These are phyloP conservation scores for Naganishia cerealis DNA, from an alignment of 1,284 basidiomycete genomes.

Conservation along the genomic window DNA sequence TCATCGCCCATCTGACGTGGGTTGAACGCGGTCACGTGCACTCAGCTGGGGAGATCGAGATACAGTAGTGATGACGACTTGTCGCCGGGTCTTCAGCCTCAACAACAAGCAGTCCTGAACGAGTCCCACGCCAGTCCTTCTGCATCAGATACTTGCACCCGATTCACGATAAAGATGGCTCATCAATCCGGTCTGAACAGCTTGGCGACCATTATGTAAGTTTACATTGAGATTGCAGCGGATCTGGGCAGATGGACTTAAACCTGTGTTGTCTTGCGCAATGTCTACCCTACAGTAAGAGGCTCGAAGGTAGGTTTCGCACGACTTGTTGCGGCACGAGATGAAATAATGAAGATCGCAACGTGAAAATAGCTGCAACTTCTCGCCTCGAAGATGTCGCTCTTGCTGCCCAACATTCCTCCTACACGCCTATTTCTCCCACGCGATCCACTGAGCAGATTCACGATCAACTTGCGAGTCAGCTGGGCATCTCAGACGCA, in stretches of 20 bases:
- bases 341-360: slow-evolving; percentile 24
- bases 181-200: slow-evolving; percentile 37
- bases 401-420: slow-evolving; percentile 50
- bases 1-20: too few relatives aligned
- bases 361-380: slow-evolving; percentile 84
- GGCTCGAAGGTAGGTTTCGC: slow-evolving; percentile 60
- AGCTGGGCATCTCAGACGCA: slow-evolving; percentile 54
- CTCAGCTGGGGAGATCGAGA: too few relatives aligned
- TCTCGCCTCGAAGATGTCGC: slow-evolving; percentile 91
- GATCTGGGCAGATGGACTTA: slow-evolving; percentile 61
- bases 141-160: not conserved
- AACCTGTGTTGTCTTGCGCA: not conserved
- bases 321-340: slow-evolving; percentile 27
- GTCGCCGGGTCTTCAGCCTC: not conserved
- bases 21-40: too few relatives aligned
- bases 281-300: slow-evolving; percentile 42
- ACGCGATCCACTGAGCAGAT: slow-evolving; percentile 34
- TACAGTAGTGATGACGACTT: slow-evolving; percentile 10
- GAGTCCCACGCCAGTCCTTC: not conserved
- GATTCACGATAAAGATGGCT: slow-evolving; percentile 12
- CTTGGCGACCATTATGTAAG: slow-evolving; percentile 51
- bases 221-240: slow-evolving; percentile 54
- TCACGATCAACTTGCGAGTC: slow-evolving; percentile 48
- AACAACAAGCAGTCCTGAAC: not conserved
- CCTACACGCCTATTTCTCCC: slow-evolving; percentile 37